These are phyloP conservation scores for Aspergillus tanneri DNA, from an alignment of 2,329 filamentous ascomycete species.

Conservation along the genomic window DNA sequence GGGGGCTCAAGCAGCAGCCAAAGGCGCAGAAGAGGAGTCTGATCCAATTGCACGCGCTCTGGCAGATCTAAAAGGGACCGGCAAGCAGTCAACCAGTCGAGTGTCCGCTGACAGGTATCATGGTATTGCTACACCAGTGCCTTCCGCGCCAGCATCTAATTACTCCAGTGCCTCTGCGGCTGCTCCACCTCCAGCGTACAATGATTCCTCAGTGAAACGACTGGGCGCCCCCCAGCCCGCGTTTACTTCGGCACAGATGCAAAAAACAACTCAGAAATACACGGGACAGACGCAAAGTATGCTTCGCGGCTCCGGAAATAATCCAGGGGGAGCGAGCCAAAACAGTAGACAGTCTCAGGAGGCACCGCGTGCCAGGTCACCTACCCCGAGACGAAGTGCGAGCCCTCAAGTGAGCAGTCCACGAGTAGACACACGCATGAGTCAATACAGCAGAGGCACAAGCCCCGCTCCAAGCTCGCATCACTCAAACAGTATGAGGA, in stretches of 20 bases:
- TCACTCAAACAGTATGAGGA: constrained; percentile 44
- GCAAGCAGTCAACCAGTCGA: constrained; percentile 76
- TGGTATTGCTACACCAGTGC: constrained; percentile 82
- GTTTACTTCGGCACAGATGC: constrained; percentile 91
- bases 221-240: constrained; percentile 88
- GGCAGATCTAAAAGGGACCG: constrained; percentile 84
- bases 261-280: constrained; percentile 88
- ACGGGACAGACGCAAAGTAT: constrained; percentile 78
- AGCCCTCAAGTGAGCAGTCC: constrained; percentile 33
- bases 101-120: constrained; percentile 95
- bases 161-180: constrained; percentile 34
- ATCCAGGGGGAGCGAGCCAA: constrained; percentile 60
- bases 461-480: constrained; percentile 48
- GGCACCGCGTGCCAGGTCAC: constrained; percentile 58
- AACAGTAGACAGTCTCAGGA: constrained; percentile 50
- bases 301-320: constrained; percentile 53
- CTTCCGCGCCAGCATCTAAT: constrained; percentile 41
- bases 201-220: constrained; percentile 68
- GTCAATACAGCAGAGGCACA: constrained; percentile 44
- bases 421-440: constrained; percentile 37
- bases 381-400: constrained; percentile 60
- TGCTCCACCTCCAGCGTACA: constrained; percentile 85
- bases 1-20: constrained; percentile 34
- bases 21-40: constrained; percentile 58
- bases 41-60: constrained; percentile 92